A percentile compares a stretch with the other conserved stretches of the same genome.
phyloP scores from a whole-genome alignment of 345 rosid species.

The Populus tremula region DNA sequence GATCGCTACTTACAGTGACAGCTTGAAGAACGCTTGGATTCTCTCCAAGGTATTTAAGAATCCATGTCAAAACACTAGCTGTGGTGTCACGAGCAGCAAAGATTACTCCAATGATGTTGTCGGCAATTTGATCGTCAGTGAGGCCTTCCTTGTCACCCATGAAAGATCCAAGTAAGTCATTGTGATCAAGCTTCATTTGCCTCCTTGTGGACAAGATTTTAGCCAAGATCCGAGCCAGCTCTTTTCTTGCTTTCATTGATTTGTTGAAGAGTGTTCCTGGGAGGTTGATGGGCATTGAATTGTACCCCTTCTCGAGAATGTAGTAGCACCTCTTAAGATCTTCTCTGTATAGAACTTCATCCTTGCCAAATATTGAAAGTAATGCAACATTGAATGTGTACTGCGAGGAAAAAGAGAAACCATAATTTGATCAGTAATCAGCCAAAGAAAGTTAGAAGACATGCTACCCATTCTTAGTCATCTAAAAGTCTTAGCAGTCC shows the following conservation, averaged over 20 bases:
- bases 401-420: slow-evolving; percentile 30
- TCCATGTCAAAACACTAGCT: slow-evolving; percentile 83
- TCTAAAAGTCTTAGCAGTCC: neutral
- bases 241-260: slow-evolving; percentile 85
- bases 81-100: slow-evolving; percentile 93
- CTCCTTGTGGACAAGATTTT: slow-evolving; percentile 55
- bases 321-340: slow-evolving; percentile 84
- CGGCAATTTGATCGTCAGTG: slow-evolving; percentile 75
- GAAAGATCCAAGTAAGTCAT: slow-evolving; percentile 73
- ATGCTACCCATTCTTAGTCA: neutral
- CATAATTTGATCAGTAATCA: neutral
- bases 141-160: slow-evolving; percentile 69
- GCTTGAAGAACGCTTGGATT: slow-evolving; percentile 64
- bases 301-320: slow-evolving; percentile 90
- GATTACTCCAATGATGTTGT: slow-evolving; percentile 80
- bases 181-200: slow-evolving; percentile 38
- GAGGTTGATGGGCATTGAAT: slow-evolving; percentile 90
- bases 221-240: slow-evolving; percentile 65
- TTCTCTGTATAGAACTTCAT: slow-evolving; percentile 57
- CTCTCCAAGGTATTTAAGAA: slow-evolving; percentile 72
- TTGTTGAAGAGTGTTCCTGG: slow-evolving; percentile 91
- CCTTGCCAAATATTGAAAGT: slow-evolving; percentile 76
- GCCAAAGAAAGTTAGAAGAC: neutral
- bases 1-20: slow-evolving; percentile 56
- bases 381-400: slow-evolving; percentile 80